These are phyloP conservation scores for Zasmidium cellare DNA, from an alignment of 2,329 filamentous ascomycete species.

Conservation along the genomic window DNA sequence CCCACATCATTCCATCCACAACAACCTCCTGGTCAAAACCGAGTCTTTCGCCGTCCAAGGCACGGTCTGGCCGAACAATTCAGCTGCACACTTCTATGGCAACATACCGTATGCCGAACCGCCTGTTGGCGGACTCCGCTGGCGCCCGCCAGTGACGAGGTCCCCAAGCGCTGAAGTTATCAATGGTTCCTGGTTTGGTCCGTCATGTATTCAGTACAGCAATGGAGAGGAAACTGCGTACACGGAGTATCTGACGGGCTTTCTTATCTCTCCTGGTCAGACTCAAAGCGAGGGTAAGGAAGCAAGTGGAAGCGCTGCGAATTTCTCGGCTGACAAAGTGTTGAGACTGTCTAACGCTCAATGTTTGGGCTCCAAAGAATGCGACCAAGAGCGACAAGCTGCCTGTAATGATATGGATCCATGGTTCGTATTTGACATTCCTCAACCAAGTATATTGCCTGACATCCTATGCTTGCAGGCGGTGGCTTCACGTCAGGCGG, in stretches of 20 bases:
- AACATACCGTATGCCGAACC: slow-evolving; percentile 20
- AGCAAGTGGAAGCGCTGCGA: too few relatives aligned
- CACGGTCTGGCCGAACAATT: slow-evolving; percentile 16
- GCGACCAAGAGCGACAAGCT: slow-evolving; percentile 24
- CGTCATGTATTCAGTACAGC: slow-evolving; percentile 16
- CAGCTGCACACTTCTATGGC: slow-evolving; percentile 15
- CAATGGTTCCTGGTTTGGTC: slow-evolving; percentile 18
- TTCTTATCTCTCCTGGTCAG: slow-evolving; percentile 14
- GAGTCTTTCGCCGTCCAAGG: slow-evolving; percentile 15
- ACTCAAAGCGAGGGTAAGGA: slow-evolving; percentile 8
- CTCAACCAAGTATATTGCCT: background rate
- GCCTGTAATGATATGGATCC: slow-evolving; percentile 40
- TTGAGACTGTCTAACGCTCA: slow-evolving; percentile 40
- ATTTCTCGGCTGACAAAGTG: slow-evolving; percentile 2
- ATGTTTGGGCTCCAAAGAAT: slow-evolving; percentile 36
- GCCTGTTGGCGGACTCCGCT: slow-evolving; percentile 11
- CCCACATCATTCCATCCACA: background rate
- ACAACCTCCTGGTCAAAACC: slow-evolving; percentile 3
- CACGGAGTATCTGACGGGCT: slow-evolving; percentile 12
- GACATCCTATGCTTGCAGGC: background rate
- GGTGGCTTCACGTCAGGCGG: slow-evolving; percentile 9
- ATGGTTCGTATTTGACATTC: slow-evolving; percentile 2
- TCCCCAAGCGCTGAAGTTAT: slow-evolving; percentile 12
- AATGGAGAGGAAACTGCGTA: slow-evolving; percentile 15
- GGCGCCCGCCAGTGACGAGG: slow-evolving; percentile 18